phyloP scores from a whole-genome alignment of 106 monocot species.

The Platanthera guangdongensis region DNA sequence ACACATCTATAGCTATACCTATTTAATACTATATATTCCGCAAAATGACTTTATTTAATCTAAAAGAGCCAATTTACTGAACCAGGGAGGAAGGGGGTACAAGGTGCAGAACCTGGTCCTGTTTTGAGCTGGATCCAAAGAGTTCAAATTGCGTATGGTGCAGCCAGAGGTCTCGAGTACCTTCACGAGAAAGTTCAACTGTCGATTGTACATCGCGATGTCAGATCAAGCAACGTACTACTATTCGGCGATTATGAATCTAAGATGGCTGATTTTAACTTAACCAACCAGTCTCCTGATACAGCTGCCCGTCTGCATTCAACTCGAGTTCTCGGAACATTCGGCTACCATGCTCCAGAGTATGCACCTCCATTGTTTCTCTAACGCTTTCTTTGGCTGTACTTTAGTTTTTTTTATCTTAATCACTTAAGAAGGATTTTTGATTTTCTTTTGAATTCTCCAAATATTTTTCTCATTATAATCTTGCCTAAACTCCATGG shows the following conservation, averaged over 20 bases:
- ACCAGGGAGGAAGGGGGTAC: constrained; percentile 48
- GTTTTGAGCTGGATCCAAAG: constrained; percentile 53
- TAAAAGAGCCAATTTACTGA: background rate
- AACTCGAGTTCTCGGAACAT: constrained; percentile 56
- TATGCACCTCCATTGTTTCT: background rate
- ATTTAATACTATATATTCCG: background rate
- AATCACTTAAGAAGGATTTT: background rate
- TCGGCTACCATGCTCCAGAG: constrained; percentile 65
- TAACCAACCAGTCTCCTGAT: constrained; percentile 58
- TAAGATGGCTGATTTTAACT: constrained; percentile 56
- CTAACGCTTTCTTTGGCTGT: background rate
- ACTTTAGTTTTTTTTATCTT: background rate
- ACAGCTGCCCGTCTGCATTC: constrained; percentile 67
- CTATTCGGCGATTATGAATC: constrained; percentile 48
- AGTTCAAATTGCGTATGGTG: constrained; percentile 49
- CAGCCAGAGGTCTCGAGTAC: constrained; percentile 53
- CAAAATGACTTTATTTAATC: background rate
- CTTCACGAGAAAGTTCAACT: constrained; percentile 57
- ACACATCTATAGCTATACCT: background rate
- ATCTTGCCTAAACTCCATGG: background rate
- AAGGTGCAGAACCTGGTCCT: constrained; percentile 55
- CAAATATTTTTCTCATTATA: background rate
- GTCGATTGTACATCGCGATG: constrained; percentile 47
- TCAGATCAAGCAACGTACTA: constrained; percentile 58
- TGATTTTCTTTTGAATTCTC: background rate